Conservation (phyloP, 306 rosid genomes). For the Pterocarpus santalinus region DNA sequence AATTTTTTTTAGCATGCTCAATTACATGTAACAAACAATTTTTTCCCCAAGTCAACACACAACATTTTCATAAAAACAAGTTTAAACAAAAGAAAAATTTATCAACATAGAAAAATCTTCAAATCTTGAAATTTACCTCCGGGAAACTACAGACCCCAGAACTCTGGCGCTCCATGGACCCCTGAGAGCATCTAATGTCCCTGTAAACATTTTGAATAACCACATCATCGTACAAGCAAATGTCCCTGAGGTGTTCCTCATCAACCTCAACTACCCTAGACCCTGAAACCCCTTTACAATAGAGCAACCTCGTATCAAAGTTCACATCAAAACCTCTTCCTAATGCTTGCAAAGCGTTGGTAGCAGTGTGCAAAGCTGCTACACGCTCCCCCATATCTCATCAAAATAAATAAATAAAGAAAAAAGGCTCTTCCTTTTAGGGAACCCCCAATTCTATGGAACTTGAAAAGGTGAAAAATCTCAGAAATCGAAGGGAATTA, state of each 20-base stretch:
- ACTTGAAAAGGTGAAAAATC: conserved; percentile 13
- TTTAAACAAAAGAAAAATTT: neutral
- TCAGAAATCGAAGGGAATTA: conserved; percentile 45
- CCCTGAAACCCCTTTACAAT: conserved; percentile 86
- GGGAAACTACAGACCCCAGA: conserved; percentile 79
- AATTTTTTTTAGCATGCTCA: too few species aligned
- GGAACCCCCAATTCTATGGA: conserved; percentile 43
- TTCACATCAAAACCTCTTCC: conserved; percentile 96
- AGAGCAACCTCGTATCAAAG: conserved; percentile 90
- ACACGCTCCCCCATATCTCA: conserved; percentile 88
- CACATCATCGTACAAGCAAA: conserved; percentile 68
- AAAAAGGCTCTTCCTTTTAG: neutral
- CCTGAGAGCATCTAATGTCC: conserved; percentile 68
- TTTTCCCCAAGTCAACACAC: conserved; percentile 4
- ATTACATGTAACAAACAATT: neutral
- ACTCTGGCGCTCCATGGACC: conserved; percentile 59
- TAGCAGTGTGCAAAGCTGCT: conserved; percentile 89
- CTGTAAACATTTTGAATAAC: conserved; percentile 74
- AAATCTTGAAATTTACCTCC: conserved; percentile 57
- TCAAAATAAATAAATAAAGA: conserved; percentile 26
- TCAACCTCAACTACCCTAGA: conserved; percentile 75
- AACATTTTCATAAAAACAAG: conserved; percentile 7
- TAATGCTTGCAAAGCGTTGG: conserved; percentile 84
- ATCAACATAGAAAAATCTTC: neutral
- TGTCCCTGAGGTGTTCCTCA: conserved; percentile 67